A percentile compares a stretch with the other conserved stretches of the same genome.
phyloP scores from a whole-genome alignment of 345 rosid species.

The Hibiscus mutabilis region DNA sequence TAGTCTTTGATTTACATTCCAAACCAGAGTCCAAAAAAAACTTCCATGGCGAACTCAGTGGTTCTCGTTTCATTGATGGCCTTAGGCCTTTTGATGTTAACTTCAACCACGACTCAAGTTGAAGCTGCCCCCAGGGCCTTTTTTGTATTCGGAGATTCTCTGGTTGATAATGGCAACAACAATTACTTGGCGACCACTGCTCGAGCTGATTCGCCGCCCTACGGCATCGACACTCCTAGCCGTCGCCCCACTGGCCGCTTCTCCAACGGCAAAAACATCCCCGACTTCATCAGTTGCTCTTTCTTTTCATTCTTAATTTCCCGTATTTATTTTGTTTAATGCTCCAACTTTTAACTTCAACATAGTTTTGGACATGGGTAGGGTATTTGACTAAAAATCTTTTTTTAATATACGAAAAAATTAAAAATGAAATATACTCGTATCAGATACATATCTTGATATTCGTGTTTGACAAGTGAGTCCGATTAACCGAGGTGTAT shows the following conservation, averaged over 20 bases:
- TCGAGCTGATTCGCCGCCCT: slow-evolving; percentile 69
- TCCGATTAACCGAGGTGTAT: background rate
- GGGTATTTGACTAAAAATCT: too few relatives aligned
- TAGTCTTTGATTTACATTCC: background rate
- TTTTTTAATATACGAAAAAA: too few relatives aligned
- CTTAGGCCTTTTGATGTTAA: slow-evolving; percentile 4
- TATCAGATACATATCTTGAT: too few relatives aligned
- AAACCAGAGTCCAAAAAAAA: background rate
- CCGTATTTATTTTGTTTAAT: too few relatives aligned
- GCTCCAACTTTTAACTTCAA: too few relatives aligned
- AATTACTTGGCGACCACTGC: slow-evolving; percentile 71
- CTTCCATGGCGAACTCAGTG: slow-evolving; percentile 19
- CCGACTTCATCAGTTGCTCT: slow-evolving; percentile 62
- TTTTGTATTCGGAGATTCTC: slow-evolving; percentile 65
- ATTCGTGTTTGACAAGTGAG: background rate
- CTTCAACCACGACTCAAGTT: slow-evolving; percentile 19
- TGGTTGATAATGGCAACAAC: slow-evolving; percentile 76
- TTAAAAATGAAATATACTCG: too few relatives aligned
- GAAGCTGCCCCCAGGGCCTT: slow-evolving; percentile 37
- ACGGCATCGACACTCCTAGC: slow-evolving; percentile 75
- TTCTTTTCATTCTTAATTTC: background rate
- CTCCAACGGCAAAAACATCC: slow-evolving; percentile 83
- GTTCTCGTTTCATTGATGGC: background rate
- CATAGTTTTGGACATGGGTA: too few relatives aligned
- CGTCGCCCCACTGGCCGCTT: slow-evolving; percentile 74